Conservation (phyloP, 2,329 filamentous ascomycete genomes). For the Exophiala aquamarina region DNA sequence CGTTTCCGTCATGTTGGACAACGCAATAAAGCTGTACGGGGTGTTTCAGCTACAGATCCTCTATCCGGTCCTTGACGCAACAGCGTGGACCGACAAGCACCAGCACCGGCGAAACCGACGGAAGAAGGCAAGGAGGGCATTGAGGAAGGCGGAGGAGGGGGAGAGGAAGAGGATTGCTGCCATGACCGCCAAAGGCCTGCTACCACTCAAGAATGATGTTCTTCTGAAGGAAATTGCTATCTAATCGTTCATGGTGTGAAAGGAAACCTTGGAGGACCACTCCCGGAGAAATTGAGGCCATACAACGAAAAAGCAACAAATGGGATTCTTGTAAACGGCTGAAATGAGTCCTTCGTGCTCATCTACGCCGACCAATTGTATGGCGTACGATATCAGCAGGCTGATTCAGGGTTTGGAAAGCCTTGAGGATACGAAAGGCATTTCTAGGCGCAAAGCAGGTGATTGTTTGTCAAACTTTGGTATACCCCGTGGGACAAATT, state of each 20-base stretch:
- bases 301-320: background rate
- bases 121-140: background rate
- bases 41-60: conserved; percentile 1
- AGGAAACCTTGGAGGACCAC: background rate
- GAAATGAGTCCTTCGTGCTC: no score
- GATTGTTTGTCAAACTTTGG: no score
- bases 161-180: background rate
- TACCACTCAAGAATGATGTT: background rate
- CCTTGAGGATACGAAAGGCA: no score
- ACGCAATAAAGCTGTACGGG: background rate
- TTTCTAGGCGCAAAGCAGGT: no score
- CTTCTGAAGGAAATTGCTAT: background rate
- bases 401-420: no score
- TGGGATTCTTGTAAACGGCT: no score
- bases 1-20: background rate
- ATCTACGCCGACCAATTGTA: no score
- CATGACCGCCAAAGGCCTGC: background rate
- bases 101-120: background rate
- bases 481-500: no score
- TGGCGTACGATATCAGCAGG: no score
- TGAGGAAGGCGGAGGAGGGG: background rate
- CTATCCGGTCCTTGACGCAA: background rate
- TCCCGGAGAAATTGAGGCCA: background rate
- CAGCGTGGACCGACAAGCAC: background rate
- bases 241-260: background rate